Conservation (phyloP, 768 basidiomycete species). For the Lyophyllum atratum region DNA sequence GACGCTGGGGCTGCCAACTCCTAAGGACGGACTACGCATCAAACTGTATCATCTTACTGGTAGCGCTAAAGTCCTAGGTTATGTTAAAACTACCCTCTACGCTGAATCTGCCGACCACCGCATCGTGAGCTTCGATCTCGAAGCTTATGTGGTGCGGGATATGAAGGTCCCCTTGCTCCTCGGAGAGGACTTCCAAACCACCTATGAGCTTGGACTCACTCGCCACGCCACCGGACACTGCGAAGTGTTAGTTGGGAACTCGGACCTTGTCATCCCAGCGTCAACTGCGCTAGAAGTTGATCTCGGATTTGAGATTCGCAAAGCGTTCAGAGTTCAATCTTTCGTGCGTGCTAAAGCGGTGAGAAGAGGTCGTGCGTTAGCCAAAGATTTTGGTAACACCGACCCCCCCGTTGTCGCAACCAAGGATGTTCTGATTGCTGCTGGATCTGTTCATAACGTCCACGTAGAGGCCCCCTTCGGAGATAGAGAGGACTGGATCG, state of each 20-base stretch:
- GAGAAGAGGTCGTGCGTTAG: neutral
- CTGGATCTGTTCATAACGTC: slow-evolving; percentile 8
- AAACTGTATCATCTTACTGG: too few species aligned
- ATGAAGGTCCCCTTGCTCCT: slow-evolving; percentile 29
- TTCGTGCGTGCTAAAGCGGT: slow-evolving; percentile 6
- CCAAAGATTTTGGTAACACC: neutral
- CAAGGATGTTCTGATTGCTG: neutral
- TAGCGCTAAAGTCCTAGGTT: too few species aligned
- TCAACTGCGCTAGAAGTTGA: slow-evolving; percentile 12
- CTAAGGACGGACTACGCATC: too few species aligned
- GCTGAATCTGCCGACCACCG: neutral
- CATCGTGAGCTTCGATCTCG: slow-evolving; percentile 23
- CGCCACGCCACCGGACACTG: slow-evolving; percentile 7
- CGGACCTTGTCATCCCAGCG: neutral
- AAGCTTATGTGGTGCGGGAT: slow-evolving; percentile 32
- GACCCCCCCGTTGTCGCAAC: neutral
- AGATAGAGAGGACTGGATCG: slow-evolving; percentile 13
- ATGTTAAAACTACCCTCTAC: neutral
- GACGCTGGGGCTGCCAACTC: too few species aligned
- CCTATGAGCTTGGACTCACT: slow-evolving; percentile 19
- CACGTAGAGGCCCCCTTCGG: slow-evolving; percentile 4
- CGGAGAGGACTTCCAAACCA: too few species aligned
- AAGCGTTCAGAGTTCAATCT: slow-evolving; percentile 7
- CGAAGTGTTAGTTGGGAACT: slow-evolving; percentile 3
- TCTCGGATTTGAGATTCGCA: slow-evolving; percentile 19